Evolutionary conservation across 2,329 filamentous ascomycete species (phyloP).

Genomic region (Domatiomyces catenatus): DNA sequence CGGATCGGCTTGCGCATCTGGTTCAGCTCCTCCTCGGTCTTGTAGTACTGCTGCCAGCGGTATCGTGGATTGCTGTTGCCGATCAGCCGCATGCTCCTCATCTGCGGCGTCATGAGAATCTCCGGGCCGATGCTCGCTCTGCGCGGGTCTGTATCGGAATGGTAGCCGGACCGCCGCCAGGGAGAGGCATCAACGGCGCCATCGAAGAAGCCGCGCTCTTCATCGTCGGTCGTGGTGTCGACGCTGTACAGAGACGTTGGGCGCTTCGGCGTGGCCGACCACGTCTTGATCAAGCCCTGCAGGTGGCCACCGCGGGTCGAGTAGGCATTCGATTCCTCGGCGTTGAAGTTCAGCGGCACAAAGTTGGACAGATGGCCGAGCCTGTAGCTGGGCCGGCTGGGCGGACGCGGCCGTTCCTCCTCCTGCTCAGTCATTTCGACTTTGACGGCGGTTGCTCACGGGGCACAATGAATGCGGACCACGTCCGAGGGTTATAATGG

Average conservation of each 20-base stretch:
- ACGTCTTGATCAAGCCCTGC: conserved; percentile 19
- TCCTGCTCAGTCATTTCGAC: not conserved
- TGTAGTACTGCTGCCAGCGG: conserved; percentile 75
- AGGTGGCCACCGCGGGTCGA: conserved; percentile 27
- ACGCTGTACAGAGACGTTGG: conserved; percentile 10
- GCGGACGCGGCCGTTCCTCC: not conserved
- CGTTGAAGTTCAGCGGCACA: conserved; percentile 18
- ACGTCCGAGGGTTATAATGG: not conserved
- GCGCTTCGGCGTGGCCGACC: conserved; percentile 9
- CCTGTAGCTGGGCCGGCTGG: conserved; percentile 3
- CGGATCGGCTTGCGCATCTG: conserved; percentile 59
- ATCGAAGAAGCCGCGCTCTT: conserved; percentile 7
- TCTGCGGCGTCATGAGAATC: conserved; percentile 18
- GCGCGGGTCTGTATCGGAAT: conserved; percentile 8
- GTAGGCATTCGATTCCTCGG: conserved; percentile 22
- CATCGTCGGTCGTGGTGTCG: conserved; percentile 11
- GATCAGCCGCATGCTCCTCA: conserved; percentile 61
- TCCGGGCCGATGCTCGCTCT: conserved; percentile 14
- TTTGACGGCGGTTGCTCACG: not conserved
- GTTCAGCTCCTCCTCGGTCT: conserved; percentile 57
- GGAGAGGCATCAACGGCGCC: not conserved
- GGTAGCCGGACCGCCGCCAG: not conserved
- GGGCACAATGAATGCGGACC: no score
- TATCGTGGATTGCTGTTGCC: conserved; percentile 78
- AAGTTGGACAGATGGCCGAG: conserved; percentile 14